These are phyloP conservation scores for Dendryphion nanum DNA, from an alignment of 2,329 filamentous ascomycete genomes.

Conservation along the genomic window DNA sequence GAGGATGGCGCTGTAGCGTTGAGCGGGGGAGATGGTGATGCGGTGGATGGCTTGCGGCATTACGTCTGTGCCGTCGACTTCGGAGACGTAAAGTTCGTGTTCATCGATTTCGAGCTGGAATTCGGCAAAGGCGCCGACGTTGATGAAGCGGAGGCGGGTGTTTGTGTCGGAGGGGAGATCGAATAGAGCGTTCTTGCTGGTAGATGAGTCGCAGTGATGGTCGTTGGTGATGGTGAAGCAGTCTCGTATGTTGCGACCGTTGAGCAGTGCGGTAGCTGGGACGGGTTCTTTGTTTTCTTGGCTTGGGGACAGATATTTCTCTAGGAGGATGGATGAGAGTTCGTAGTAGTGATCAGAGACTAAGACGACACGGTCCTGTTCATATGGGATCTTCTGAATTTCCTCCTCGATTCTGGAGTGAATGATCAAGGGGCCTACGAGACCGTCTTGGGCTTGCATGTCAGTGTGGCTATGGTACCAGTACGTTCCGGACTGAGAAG, in stretches of 20 bases:
- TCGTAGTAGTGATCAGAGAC: slow-evolving; percentile 70
- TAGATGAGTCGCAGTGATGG: slow-evolving; percentile 36
- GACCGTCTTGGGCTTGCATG: slow-evolving; percentile 43
- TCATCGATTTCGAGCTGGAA: slow-evolving; percentile 61
- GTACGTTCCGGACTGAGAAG: slow-evolving; percentile 33
- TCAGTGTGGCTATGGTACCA: slow-evolving; percentile 39
- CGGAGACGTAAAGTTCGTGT: slow-evolving; percentile 61
- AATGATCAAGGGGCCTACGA: slow-evolving; percentile 38
- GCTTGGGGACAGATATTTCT: slow-evolving; percentile 53
- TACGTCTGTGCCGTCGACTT: slow-evolving; percentile 66
- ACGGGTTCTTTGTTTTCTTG: slow-evolving; percentile 58
- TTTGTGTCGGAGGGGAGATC: slow-evolving; percentile 51
- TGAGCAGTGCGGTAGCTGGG: slow-evolving; percentile 45
- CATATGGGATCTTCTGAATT: slow-evolving; percentile 42
- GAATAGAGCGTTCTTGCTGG: slow-evolving; percentile 27
- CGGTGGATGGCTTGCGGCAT: slow-evolving; percentile 55
- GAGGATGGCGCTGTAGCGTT: slow-evolving; percentile 67
- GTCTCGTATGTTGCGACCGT: slow-evolving; percentile 39
- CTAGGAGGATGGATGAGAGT: slow-evolving; percentile 46
- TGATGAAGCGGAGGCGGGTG: slow-evolving; percentile 71
- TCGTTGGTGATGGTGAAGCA: slow-evolving; percentile 35
- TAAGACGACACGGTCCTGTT: slow-evolving; percentile 60
- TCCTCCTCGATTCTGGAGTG: slow-evolving; percentile 45
- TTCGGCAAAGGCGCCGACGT: slow-evolving; percentile 67
- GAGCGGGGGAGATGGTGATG: slow-evolving; percentile 64